Evolutionary conservation across 768 basidiomycete genomes (phyloP).

Genomic region (Inosperma sp.): DNA sequence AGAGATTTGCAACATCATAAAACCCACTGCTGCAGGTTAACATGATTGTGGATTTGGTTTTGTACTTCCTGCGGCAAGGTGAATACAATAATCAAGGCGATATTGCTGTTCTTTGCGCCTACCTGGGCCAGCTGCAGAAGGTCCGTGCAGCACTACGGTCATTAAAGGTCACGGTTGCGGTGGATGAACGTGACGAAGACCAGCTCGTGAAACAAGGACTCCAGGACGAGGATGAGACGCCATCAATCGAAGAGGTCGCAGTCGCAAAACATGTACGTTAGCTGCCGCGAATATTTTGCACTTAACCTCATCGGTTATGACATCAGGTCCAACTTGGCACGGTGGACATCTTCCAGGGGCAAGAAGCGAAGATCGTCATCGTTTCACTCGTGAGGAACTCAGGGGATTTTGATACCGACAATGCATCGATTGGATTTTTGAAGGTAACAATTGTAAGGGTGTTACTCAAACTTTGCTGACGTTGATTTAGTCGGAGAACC

Average conservation of each 20-base stretch:
- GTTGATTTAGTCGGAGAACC: slow-evolving; percentile 9
- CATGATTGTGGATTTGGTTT: slow-evolving; percentile 43
- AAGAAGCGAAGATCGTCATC: slow-evolving; percentile 57
- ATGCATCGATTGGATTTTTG: slow-evolving; percentile 59
- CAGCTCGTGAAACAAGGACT: slow-evolving; percentile 48
- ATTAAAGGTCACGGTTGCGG: slow-evolving; percentile 52
- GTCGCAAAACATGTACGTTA: slow-evolving; percentile 12
- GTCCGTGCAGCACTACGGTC: slow-evolving; percentile 34
- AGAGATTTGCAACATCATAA: background rate
- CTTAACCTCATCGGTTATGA: background rate
- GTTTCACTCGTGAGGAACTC: slow-evolving; percentile 68
- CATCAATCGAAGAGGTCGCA: slow-evolving; percentile 9
- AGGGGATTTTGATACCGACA: slow-evolving; percentile 21
- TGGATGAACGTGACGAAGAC: slow-evolving; percentile 65
- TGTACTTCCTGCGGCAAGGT: slow-evolving; percentile 40
- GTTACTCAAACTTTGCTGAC: too few species aligned
- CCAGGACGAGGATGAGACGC: slow-evolving; percentile 31
- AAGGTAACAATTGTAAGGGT: slow-evolving; percentile 52
- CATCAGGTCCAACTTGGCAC: slow-evolving; percentile 62
- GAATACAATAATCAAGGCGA: slow-evolving; percentile 42
- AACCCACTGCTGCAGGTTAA: slow-evolving; percentile 28
- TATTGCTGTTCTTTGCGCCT: slow-evolving; percentile 45
- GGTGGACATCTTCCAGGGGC: slow-evolving; percentile 75
- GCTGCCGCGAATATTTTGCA: background rate
- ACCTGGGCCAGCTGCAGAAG: slow-evolving; percentile 42